Evolutionary conservation across 2,329 filamentous ascomycete genomes (phyloP).

Genomic region (Neurospora sp.): DNA sequence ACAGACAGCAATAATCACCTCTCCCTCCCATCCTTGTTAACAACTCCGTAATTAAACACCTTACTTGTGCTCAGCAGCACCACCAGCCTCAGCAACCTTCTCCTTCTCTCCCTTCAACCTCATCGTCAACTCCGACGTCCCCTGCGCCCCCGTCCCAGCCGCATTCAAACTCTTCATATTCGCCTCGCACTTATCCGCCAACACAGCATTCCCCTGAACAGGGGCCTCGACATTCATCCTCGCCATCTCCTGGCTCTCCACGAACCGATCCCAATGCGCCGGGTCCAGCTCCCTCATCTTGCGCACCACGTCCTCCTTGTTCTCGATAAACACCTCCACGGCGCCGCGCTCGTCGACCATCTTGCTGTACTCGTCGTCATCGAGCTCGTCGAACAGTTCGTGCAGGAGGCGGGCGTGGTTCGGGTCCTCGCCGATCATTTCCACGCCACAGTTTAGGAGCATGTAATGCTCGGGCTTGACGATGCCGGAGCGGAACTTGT

Average conservation of each 20-base stretch:
- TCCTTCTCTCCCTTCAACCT: neutral
- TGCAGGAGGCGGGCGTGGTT: slow-evolving; percentile 43
- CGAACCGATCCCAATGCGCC: slow-evolving; percentile 53
- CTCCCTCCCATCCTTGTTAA: neutral
- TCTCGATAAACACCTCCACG: slow-evolving; percentile 50
- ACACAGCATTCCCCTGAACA: neutral
- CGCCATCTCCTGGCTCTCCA: slow-evolving; percentile 51
- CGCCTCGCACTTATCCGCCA: neutral
- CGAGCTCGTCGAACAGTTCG: slow-evolving; percentile 53
- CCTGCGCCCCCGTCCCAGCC: neutral
- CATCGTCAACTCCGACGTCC: neutral
- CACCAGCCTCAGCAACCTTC: neutral
- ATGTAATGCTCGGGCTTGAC: slow-evolving; percentile 42
- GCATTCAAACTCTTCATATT: neutral
- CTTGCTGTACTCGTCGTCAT: slow-evolving; percentile 45
- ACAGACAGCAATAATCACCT: neutral
- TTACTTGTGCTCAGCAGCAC: neutral
- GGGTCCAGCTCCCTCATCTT: slow-evolving; percentile 51
- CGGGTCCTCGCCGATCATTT: slow-evolving; percentile 40
- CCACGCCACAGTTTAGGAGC: slow-evolving; percentile 33
- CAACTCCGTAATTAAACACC: neutral
- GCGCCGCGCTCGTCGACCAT: slow-evolving; percentile 48
- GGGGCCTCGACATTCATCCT: slow-evolving; percentile 35
- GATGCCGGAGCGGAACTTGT: slow-evolving; percentile 45
- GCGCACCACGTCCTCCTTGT: slow-evolving; percentile 39